A percentile compares a stretch with the other conserved stretches of the same genome.
phyloP scores from a whole-genome alignment of 805 yeast genomes.

The Sporopachydermia lactativora region DNA sequence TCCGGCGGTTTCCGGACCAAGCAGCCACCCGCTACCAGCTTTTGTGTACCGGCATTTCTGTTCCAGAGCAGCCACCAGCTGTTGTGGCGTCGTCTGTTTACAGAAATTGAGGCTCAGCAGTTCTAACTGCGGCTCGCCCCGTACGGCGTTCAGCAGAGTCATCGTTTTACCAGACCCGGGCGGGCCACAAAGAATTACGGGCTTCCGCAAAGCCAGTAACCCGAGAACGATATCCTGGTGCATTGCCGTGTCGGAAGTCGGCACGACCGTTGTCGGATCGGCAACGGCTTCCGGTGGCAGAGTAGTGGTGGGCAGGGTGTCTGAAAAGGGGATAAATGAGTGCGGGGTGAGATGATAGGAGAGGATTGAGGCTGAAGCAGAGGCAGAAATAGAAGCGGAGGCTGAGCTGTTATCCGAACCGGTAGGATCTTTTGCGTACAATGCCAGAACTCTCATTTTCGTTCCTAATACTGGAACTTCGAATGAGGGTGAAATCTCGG shows the following conservation, averaged over 20 bases:
- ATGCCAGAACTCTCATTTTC: too few species aligned
- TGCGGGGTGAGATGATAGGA: too few species aligned
- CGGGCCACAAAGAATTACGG: slow-evolving; percentile 80
- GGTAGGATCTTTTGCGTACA: too few species aligned
- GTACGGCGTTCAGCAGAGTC: slow-evolving; percentile 61
- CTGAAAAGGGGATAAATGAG: too few species aligned
- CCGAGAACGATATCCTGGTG: slow-evolving; percentile 50
- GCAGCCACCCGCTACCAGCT: slow-evolving; percentile 34
- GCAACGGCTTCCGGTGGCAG: slow-evolving; percentile 48
- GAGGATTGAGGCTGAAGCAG: too few species aligned
- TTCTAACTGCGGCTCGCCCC: slow-evolving; percentile 41
- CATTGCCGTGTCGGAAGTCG: slow-evolving; percentile 64
- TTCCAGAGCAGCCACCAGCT: slow-evolving; percentile 50
- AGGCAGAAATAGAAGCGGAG: too few species aligned
- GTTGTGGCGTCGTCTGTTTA: slow-evolving; percentile 54
- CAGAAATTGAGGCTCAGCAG: slow-evolving; percentile 69
- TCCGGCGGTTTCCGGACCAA: slow-evolving; percentile 47
- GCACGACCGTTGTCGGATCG: slow-evolving; percentile 51
- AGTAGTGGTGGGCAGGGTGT: too few species aligned
- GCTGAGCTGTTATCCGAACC: too few species aligned
- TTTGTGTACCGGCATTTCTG: slow-evolving; percentile 54
- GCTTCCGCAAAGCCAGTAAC: slow-evolving; percentile 37
- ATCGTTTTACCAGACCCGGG: slow-evolving; percentile 97
- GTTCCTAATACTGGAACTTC: too few species aligned
- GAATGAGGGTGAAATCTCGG: too few species aligned